Base-by-base conservation (phyloP, 83 land plant genomes). In the Picea engelmannii region DNA sequence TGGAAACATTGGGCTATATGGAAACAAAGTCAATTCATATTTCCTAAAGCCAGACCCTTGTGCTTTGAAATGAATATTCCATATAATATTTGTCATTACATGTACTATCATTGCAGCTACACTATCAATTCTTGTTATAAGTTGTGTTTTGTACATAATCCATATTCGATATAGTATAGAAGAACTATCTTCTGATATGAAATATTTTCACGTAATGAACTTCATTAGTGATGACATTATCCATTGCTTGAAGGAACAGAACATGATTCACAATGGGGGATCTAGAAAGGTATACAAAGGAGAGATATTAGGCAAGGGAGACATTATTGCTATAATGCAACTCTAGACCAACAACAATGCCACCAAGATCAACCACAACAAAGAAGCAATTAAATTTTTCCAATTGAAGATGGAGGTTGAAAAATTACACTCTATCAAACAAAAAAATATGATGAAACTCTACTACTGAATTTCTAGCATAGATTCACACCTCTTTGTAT, bases 321-420 rank as follows among this genome's bases (percentile, higher is more conserved):
- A 84, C 12, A 66, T 60, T 6, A 69, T 93, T 7, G 93, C 95
- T 3, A 93, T 93, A 65, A 93, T 90, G 81, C 93, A 91, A 80
- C 84, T 93, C 0, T 85, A 79, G 87, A 86, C 79, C 16, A 13
- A 6, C 47, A 35, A 66, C 16, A 35, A 78, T 2, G 67, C 70
- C 31, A 73, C 44, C 24, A 77, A 52, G 17, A 13, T 21, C 70
- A 67, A n/a, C 52, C 47, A 69, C 60, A 75, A 15, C 4, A 55
- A 69, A 20, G 23, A 73, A 20, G n/a, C 78, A 4, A 62, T 47
- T 23, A 76, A 74, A 11, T 83, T 84, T 74, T 55, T 58, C 27
- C 83, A 79, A 18, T 85, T 87, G 24, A 83, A 84, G 79, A 85
- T 87, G 49, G 89, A 87, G 86, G 84, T 87, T 44, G 79, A 64